Evolutionary conservation across 1,284 basidiomycete species (phyloP), one percentile per base, ranked within the genome.

Genomic region (Rhodotorula sp.): DNA sequence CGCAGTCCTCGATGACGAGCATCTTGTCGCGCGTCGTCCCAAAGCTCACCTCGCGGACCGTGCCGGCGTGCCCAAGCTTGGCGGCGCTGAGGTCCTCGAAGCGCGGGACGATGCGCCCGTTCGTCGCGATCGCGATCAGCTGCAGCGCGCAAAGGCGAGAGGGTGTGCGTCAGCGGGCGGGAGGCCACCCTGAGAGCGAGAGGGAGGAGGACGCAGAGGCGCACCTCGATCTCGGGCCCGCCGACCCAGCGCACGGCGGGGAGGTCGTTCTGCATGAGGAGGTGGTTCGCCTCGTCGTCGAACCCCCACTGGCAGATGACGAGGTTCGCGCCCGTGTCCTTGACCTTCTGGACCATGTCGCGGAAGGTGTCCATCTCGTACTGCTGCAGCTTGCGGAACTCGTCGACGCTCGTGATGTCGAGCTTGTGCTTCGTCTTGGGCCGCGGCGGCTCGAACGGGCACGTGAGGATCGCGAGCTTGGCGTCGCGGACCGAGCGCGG

Each of bases 241-340:
- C 96, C 96, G 68, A 99, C 96, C 96, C 97, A 99, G 81, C 96
- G 87, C 36, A 99, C 96, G n/a, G 96, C 93, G 55, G 96, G 97
- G 56, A 99, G 85, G 25, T 95, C 91, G 81, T 98, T 97, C 84
- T 97, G 95, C 90, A 99, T 93, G 78, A 99, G 83, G 80, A 99
- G 80, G 82, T 99, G 96, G 82, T 99, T 99, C 68, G 96, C 96
- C 84, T 99, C 96, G 81, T 99, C 97, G 80, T 99, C 96, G 81
- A 99, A 99, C 75, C 96, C 96, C 96, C 96, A 99, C 82, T 99
- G 97, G 83, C 96, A 99, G 79, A 99, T 97, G 77, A 99, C 96
- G 70, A 99, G 84, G 83, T 99, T 99, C 37, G 97, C 95, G 44
- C 97, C 96, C n/a, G 94, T 91, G 80, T 97, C 91, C 84, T 98